Base-by-base conservation (phyloP, 805 yeast genomes). In the Spathaspora passalidarum region DNA sequence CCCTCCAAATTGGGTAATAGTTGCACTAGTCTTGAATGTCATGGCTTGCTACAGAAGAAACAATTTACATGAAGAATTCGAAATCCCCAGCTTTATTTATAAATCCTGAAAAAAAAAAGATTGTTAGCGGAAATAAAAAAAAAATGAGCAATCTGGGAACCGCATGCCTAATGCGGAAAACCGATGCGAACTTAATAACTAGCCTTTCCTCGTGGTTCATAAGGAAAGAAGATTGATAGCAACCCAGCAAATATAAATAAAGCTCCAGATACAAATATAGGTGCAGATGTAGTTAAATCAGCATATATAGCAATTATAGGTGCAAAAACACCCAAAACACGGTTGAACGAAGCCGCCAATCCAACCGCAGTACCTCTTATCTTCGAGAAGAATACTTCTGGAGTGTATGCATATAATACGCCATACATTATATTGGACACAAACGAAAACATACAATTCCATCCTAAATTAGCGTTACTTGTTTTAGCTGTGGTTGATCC, bases 1-100 rank as follows among this genome's bases (percentile, higher is more conserved):
- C 29, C 99, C 99, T 2, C 85, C 89, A 57, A 84, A 86, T 50
- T 79, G 78, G 54, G 69, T 62, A 52, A 86, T 81, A 49, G 77
- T 79, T 19, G 80, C 72, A 22, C 74, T 73, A 13, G 72, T 70
- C 36, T 66, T 75, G 58, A 85, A 79, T 7, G 81, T 54, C 82
- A 77, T 78, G 34, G n/a, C 14, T 13, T 10, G 3, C 14, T 7
- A 25, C n/a, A 25, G 16, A 11, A 29, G 34, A 13, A 29, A 29
- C 17, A 9, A 29, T 29, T 10, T 7, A 11, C 6, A 4, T 29
- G 14, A 7, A 26, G 32, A 13, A n/a, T 13, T 29, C 34, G 34
- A 13, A 6, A 14, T 29, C 14, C 4, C 16, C n/a, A 5, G 13
- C 13, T 26, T 7, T 6, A 26, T 26, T 26, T 29, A 29, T 29